Evolutionary conservation across 352 stramenopile species (phyloP).

Genomic region (Pythium monospermum): DNA sequence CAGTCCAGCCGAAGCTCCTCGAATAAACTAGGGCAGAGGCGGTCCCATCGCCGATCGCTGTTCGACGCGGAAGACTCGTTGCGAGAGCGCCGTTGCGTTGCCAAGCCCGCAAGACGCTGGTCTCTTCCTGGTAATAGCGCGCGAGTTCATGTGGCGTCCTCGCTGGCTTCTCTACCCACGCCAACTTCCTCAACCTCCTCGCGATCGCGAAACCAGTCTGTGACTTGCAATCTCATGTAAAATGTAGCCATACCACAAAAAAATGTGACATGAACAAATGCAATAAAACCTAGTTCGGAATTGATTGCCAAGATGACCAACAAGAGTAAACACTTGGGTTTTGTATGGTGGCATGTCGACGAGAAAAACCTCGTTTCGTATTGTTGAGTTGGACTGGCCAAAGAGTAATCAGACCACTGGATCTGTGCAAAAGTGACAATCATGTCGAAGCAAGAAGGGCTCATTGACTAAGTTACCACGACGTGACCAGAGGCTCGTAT

Average conservation of each 20-base stretch:
- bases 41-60: neutral
- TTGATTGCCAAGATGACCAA: conserved; percentile 8
- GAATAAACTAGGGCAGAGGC: too few species aligned
- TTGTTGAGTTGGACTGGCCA: conserved; percentile 1
- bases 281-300: conserved; percentile 16
- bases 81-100: neutral
- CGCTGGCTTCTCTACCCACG: neutral
- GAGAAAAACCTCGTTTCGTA: conserved; percentile 5
- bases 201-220: too few species aligned
- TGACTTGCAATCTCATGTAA: too few species aligned
- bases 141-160: neutral
- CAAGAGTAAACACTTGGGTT: conserved; percentile 10
- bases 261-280: too few species aligned
- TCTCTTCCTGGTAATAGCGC: neutral
- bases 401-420: too few species aligned
- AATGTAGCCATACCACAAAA: too few species aligned
- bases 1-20: too few species aligned
- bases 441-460: too few species aligned
- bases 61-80: conserved; percentile 3
- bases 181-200: too few species aligned
- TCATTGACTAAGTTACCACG: too few species aligned
- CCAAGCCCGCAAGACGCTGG: neutral
- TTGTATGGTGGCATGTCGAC: conserved; percentile 3
- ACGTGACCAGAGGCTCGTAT: neutral
- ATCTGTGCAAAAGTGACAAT: too few species aligned